Evolutionary conservation across 1,284 basidiomycete genomes (phyloP).

Genomic region (Ustilago curta): DNA sequence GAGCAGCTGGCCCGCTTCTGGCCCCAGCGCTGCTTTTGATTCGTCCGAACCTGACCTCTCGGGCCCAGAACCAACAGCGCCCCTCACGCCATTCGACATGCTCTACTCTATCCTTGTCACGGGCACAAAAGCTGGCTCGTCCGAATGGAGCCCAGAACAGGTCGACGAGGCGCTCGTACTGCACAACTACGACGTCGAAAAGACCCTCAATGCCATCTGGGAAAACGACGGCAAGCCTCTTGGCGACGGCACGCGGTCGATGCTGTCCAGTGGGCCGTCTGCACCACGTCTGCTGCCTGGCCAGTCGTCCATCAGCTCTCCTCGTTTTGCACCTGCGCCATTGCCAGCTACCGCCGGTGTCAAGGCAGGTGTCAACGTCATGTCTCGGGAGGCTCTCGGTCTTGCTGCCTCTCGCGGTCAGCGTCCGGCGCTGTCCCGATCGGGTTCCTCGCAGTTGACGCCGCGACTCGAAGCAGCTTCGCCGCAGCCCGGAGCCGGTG

Average conservation of each 20-base stretch:
- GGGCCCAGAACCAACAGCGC: constrained; percentile 74
- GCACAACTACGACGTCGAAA: constrained; percentile 93
- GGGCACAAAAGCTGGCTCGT: constrained; percentile 48
- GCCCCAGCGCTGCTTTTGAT: constrained; percentile 4
- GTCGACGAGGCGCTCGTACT: constrained; percentile 90
- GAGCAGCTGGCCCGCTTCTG: constrained; percentile 13
- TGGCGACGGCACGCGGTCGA: constrained; percentile 33
- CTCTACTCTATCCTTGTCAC: constrained; percentile 84
- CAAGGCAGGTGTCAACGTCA: constrained; percentile 55
- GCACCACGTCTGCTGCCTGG: constrained; percentile 5
- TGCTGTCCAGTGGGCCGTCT: constrained; percentile 30
- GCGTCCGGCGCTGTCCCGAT: constrained; percentile 24
- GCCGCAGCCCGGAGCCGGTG: constrained; percentile 9
- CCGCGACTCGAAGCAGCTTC: constrained; percentile 21
- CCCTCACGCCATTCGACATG: constrained; percentile 95
- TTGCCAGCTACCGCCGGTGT: constrained; percentile 46
- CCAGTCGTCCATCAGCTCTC: constrained; percentile 13
- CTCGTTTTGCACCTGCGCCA: constrained; percentile 13
- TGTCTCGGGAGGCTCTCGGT: constrained; percentile 53
- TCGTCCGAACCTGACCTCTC: constrained; percentile 17
- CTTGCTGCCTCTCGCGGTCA: constrained; percentile 22
- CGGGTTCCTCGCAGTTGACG: constrained; percentile 25
- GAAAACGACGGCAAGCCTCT: constrained; percentile 71
- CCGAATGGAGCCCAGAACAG: constrained; percentile 78
- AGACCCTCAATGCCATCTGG: constrained; percentile 90